Conservation (phyloP, 2,329 filamentous ascomycete species). For the Beauveria medogensis region DNA sequence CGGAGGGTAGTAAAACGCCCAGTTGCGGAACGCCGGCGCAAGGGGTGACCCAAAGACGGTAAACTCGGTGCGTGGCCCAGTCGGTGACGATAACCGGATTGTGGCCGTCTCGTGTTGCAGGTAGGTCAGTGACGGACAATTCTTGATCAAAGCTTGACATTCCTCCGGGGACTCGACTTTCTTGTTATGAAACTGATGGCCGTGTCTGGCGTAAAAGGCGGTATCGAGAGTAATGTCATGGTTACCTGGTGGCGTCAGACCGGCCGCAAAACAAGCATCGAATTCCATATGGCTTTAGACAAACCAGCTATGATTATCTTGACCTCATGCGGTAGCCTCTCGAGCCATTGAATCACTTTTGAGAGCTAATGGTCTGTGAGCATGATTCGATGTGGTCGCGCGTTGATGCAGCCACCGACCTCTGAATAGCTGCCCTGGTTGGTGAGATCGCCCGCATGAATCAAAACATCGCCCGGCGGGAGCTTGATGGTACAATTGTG, state of each 20-base stretch:
- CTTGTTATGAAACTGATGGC: constrained; percentile 48
- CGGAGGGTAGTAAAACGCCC: constrained; percentile 59
- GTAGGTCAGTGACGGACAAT: constrained; percentile 53
- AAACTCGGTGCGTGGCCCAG: constrained; percentile 52
- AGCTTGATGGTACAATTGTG: constrained; percentile 60
- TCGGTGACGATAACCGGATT: constrained; percentile 44
- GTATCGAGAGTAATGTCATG: constrained; percentile 65
- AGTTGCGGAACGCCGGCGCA: constrained; percentile 47
- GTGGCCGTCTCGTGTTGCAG: constrained; percentile 49
- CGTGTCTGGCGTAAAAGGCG: constrained; percentile 50
- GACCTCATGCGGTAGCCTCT: constrained; percentile 56
- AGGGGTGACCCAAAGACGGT: constrained; percentile 65
- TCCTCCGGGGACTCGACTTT: constrained; percentile 41
- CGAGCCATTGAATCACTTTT: constrained; percentile 58
- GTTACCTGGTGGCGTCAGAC: constrained; percentile 45
- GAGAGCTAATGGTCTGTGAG: constrained; percentile 35
- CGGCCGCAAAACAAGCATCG: neutral
- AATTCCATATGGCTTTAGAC: neutral
- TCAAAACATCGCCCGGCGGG: constrained; percentile 63
- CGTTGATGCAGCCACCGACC: constrained; percentile 21
- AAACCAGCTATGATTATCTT: constrained; percentile 64
- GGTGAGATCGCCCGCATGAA: constrained; percentile 70
- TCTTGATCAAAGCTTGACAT: constrained; percentile 47
- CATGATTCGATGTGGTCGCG: constrained; percentile 5
- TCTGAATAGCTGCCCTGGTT: constrained; percentile 59